These are phyloP conservation scores for Leucocoprinus birnbaumii DNA, from an alignment of 768 basidiomycete genomes.

Conservation along the genomic window DNA sequence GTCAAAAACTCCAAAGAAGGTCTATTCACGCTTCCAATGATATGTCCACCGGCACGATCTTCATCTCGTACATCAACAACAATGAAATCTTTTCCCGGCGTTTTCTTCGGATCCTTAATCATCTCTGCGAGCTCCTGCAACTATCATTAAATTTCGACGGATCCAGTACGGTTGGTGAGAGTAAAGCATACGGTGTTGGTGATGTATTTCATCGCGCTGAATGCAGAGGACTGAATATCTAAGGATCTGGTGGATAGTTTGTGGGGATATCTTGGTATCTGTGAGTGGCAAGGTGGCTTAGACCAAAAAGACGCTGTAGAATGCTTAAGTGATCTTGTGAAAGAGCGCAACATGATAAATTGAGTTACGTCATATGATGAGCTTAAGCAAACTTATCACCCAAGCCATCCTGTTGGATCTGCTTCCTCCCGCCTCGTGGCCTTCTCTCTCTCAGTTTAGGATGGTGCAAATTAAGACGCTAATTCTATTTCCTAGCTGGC, in stretches of 20 bases:
- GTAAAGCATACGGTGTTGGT: slow-evolving; percentile 18
- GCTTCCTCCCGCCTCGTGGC: no score
- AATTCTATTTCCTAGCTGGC: no score
- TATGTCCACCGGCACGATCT: slow-evolving; percentile 78
- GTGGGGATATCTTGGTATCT: no score
- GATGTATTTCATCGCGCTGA: slow-evolving; percentile 19
- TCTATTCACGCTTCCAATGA: slow-evolving; percentile 57
- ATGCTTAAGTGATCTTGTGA: not conserved
- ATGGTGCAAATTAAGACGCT: no score
- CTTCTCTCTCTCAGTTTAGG: no score
- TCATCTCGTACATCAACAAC: slow-evolving; percentile 86
- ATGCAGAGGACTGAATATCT: not conserved
- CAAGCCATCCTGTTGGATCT: no score
- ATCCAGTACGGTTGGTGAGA: not conserved
- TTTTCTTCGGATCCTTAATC: slow-evolving; percentile 60
- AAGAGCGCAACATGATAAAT: not conserved
- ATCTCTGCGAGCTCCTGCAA: slow-evolving; percentile 66
- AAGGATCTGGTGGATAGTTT: not conserved
- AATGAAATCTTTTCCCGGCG: slow-evolving; percentile 61
- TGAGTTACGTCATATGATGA: slow-evolving; percentile 1
- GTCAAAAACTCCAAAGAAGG: slow-evolving; percentile 61
- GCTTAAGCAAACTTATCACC: no score
- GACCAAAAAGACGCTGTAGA: not conserved
- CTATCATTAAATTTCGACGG: not conserved
- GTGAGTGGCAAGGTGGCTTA: not conserved